Percentiles rank a stretch among this genome's conserved stretches.
These are phyloP conservation scores for Saccharomyces hybrid DNA, from an alignment of 1,139 yeast species.

Conservation along the genomic window DNA sequence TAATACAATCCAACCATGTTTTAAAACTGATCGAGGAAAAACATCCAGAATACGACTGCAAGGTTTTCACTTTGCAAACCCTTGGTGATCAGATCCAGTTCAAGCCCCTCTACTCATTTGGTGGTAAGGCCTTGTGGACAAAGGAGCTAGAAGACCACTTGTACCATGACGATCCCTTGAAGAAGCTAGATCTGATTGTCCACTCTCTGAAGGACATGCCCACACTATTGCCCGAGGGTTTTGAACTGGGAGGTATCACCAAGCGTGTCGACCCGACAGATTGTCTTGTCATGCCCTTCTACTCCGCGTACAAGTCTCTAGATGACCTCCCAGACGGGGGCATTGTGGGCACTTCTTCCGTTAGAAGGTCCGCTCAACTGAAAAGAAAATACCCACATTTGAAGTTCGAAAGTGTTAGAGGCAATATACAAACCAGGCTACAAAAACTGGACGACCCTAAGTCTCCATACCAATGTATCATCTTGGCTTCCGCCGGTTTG, in stretches of 20 bases:
- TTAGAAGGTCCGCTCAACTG: slow-evolving; percentile 80
- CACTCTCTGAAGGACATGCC: slow-evolving; percentile 96
- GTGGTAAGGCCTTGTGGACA: slow-evolving; percentile 95
- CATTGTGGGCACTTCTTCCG: slow-evolving; percentile 89
- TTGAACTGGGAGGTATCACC: slow-evolving; percentile 80
- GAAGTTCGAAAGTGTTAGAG: slow-evolving; percentile 73
- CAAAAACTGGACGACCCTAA: slow-evolving; percentile 55
- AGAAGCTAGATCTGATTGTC: slow-evolving; percentile 69
- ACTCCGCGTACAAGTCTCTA: slow-evolving; percentile 54
- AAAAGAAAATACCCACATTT: slow-evolving; percentile 52
- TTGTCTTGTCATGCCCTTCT: slow-evolving; percentile 74
- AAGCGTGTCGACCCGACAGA: slow-evolving; percentile 89
- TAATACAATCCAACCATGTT: slow-evolving; percentile 74
- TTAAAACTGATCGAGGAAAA: slow-evolving; percentile 49
- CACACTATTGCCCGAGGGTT: slow-evolving; percentile 80
- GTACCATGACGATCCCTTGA: slow-evolving; percentile 47
- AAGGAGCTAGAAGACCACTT: slow-evolving; percentile 81
- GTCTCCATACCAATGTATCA: slow-evolving; percentile 62
- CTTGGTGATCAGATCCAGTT: slow-evolving; percentile 83
- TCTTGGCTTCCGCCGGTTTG: slow-evolving; percentile 90
- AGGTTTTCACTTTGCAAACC: slow-evolving; percentile 73
- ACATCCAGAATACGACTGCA: slow-evolving; percentile 58
- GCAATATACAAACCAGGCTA: slow-evolving; percentile 78
- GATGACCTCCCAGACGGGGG: slow-evolving; percentile 80
- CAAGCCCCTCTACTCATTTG: slow-evolving; percentile 86